phyloP scores from a whole-genome alignment of 108 stramenopile genomes.

The Fragilariopsis cylindrus region DNA sequence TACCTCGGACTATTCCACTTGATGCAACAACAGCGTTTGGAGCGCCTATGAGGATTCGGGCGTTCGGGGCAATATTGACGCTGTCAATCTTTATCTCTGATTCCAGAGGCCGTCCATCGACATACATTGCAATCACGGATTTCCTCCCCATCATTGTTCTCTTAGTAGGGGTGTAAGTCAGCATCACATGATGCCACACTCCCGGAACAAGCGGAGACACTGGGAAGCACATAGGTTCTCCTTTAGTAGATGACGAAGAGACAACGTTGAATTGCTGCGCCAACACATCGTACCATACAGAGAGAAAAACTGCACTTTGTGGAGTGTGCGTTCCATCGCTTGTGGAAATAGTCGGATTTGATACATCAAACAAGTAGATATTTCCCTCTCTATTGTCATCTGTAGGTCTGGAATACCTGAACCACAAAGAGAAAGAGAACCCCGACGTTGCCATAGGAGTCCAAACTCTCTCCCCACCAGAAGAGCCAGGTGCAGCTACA shows the following conservation, averaged over 20 bases:
- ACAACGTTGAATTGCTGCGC: conserved; percentile 74
- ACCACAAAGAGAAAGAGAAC: conserved; percentile 81
- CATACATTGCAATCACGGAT: conserved; percentile 60
- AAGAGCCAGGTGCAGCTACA: conserved; percentile 42
- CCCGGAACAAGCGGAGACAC: conserved; percentile 69
- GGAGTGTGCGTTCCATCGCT: conserved; percentile 45
- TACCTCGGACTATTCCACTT: conserved; percentile 72
- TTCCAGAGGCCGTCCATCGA: conserved; percentile 83
- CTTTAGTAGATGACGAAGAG: conserved; percentile 55
- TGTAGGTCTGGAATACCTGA: conserved; percentile 54
- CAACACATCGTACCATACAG: conserved; percentile 77
- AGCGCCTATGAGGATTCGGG: conserved; percentile 71
- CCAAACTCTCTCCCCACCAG: conserved; percentile 62
- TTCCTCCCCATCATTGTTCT: conserved; percentile 79
- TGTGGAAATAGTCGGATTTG: conserved; percentile 48
- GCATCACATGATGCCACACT: conserved; percentile 86
- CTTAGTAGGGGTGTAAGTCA: conserved; percentile 83
- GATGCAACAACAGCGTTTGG: conserved; percentile 77
- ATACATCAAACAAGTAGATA: conserved; percentile 76
- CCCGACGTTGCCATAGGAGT: conserved; percentile 66
- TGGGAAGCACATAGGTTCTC: conserved; percentile 77
- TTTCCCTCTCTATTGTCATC: conserved; percentile 57
- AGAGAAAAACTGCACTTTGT: conserved; percentile 58
- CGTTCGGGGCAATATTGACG: conserved; percentile 76
- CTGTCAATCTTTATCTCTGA: conserved; percentile 77